Conservation (phyloP, 257 asterid species). For the Haberlea rhodopensis region DNA sequence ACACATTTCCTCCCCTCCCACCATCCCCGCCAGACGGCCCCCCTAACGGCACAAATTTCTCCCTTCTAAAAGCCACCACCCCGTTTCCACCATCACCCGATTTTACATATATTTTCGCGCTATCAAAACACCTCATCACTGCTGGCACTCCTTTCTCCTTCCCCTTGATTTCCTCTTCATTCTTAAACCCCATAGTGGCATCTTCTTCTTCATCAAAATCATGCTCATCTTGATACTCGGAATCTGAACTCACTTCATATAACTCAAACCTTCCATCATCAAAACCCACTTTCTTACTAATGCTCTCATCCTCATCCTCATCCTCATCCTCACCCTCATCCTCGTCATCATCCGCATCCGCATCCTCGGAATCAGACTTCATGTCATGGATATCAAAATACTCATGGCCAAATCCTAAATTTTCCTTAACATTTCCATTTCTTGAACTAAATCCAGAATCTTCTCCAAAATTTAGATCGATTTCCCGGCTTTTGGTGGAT, state of each 20-base stretch:
- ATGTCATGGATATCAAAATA: conserved; percentile 19
- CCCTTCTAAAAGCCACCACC: conserved; percentile 90
- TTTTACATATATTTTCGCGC: conserved; percentile 74
- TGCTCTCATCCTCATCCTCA: conserved; percentile 5
- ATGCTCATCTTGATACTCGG: conserved; percentile 41
- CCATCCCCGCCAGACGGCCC: conserved; percentile 99
- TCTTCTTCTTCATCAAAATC: conserved; percentile 46
- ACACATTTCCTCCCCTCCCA: conserved; percentile 93
- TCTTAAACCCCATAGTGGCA: conserved; percentile 20
- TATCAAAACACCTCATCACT: conserved; percentile 92
- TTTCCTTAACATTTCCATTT: conserved; percentile 26
- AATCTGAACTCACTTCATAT: conserved; percentile 68
- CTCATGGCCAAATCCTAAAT: conserved; percentile 15
- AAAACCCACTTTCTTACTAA: conserved; percentile 26
- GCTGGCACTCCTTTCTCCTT: conserved; percentile 97
- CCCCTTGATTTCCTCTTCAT: conserved; percentile 48
- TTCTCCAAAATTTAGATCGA: conserved; percentile 12
- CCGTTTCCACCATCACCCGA: conserved; percentile 98
- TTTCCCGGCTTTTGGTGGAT: conserved; percentile 20
- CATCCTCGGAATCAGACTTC: conserved; percentile 28
- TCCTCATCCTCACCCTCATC: conserved; percentile 32
- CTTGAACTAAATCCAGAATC: conserved; percentile 16
- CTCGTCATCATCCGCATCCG: conserved; percentile 23
- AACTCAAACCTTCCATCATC: conserved; percentile 65
- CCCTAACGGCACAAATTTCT: conserved; percentile 87